phyloP scores from a whole-genome alignment of 371 early-diverging fungal genomes.

The Mortierella sp. region DNA sequence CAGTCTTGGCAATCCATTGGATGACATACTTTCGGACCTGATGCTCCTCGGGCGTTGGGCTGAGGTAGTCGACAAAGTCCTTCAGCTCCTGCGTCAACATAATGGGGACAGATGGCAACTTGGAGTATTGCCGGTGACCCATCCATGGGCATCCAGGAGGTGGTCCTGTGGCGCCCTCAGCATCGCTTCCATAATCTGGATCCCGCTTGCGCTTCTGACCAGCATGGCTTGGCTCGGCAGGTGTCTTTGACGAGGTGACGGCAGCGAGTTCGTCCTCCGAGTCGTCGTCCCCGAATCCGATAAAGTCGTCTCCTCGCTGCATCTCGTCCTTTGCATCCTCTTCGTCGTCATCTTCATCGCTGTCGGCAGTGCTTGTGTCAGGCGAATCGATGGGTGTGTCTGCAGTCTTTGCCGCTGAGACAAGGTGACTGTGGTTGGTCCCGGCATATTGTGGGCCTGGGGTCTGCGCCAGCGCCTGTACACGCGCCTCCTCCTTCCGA shows the following conservation, averaged over 20 bases:
- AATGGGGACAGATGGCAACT: constrained; percentile 25
- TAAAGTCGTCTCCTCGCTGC: constrained; percentile 33
- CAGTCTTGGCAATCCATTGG: constrained; percentile 66
- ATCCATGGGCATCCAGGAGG: constrained; percentile 53
- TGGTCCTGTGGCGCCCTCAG: constrained; percentile 34
- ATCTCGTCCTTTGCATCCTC: constrained; percentile 14
- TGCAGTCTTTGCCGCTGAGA: neutral
- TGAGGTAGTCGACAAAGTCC: constrained; percentile 82
- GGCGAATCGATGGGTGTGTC: neutral
- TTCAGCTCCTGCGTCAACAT: constrained; percentile 77
- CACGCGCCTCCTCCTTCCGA: neutral
- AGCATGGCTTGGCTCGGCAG: neutral
- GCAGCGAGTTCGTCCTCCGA: constrained; percentile 5
- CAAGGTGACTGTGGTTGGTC: neutral
- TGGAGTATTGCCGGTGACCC: constrained; percentile 40
- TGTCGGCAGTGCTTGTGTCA: neutral
- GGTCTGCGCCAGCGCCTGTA: too few species aligned
- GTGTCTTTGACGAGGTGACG: neutral
- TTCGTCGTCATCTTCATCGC: neutral
- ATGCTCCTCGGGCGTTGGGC: constrained; percentile 86
- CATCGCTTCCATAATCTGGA: constrained; percentile 24
- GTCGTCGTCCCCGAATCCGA: constrained; percentile 20
- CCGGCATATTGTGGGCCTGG: neutral
- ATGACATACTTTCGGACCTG: constrained; percentile 79
- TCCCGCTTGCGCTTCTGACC: constrained; percentile 30